A percentile compares a stretch with the other conserved stretches of the same genome.
phyloP scores from a whole-genome alignment of 805 yeast genomes.

The Lipomyces kockii region DNA sequence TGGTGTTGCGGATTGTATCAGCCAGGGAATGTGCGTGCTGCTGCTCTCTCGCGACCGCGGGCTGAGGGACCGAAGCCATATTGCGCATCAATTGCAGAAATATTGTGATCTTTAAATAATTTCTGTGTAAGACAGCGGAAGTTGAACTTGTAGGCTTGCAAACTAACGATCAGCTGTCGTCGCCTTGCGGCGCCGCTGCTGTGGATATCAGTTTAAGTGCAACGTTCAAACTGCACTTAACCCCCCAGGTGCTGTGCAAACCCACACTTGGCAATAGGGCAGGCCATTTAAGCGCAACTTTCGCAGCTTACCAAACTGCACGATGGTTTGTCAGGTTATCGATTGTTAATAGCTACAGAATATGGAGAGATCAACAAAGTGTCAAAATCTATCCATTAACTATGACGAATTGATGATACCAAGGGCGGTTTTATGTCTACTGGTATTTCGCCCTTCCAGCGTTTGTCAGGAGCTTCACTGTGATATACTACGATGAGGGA shows the following conservation, averaged over 20 bases:
- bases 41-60: conserved; percentile 4
- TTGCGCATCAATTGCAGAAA: neutral
- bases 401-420: too few relatives aligned
- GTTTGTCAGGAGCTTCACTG: neutral
- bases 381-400: too few relatives aligned
- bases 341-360: too few relatives aligned
- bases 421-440: too few relatives aligned
- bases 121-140: neutral
- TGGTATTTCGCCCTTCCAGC: too few relatives aligned
- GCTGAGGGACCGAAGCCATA: conserved; percentile 1
- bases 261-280: neutral
- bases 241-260: neutral
- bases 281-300: too few relatives aligned
- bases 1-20: conserved; percentile 36
- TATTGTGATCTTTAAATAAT: neutral
- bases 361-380: too few relatives aligned
- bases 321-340: too few relatives aligned
- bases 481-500: too few relatives aligned
- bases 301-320: too few relatives aligned
- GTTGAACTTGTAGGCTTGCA: too few relatives aligned
- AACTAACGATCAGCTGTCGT: too few relatives aligned
- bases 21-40: conserved; percentile 21
- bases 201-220: neutral
- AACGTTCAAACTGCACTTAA: neutral
- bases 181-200: neutral